Base-by-base conservation (phyloP, 164 flowering plant species). In the Piper betle region DNA sequence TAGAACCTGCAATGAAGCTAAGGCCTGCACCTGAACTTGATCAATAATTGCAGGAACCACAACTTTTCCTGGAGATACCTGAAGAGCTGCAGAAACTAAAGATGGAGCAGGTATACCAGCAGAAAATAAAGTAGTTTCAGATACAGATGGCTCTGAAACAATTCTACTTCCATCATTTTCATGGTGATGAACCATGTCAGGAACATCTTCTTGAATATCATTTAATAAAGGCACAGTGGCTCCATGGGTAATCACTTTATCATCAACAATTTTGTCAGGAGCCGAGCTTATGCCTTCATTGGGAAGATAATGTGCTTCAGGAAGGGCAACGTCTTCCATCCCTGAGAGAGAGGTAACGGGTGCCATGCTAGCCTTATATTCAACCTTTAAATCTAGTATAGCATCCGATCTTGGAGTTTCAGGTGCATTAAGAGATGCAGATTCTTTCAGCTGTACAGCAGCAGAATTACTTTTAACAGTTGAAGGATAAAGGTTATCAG, bases 21-120 rank as follows among this genome's bases (percentile, higher is more conserved):
- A 57, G 55, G 97, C 90, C 73, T 91, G 99, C 57, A 85, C 79
- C 68, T 91, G 99, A 68, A 79, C 77, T 77, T 84, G 92, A 76
- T 93, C 99, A 74, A 87, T 80, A 56, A 63, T 73, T 55, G 96
- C 88, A 80, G 96, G 95, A 71, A 93, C 81, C 78, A 93, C 70
- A 74, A 93, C 85, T 79, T 85, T 88, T 61, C 99, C 99, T 66
- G 92, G 91, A 73, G 66, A 76, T 59, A 77, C 83, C 80, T 81
- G 91, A 62, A 85, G 72, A 80, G 82, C 86, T 79, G 87, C 79
- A 81, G 87, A 84, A 75, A 89, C 79, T 70, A 71, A 67, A 73
- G 89, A 80, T 75, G 96, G 99, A 78, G 97, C 99, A 84, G 96
- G 97, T 57, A 88, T 83, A 61, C 96, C 96, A 71, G 84, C 80